Conservation (phyloP, 768 basidiomycete genomes). For the Boletus sp. region DNA sequence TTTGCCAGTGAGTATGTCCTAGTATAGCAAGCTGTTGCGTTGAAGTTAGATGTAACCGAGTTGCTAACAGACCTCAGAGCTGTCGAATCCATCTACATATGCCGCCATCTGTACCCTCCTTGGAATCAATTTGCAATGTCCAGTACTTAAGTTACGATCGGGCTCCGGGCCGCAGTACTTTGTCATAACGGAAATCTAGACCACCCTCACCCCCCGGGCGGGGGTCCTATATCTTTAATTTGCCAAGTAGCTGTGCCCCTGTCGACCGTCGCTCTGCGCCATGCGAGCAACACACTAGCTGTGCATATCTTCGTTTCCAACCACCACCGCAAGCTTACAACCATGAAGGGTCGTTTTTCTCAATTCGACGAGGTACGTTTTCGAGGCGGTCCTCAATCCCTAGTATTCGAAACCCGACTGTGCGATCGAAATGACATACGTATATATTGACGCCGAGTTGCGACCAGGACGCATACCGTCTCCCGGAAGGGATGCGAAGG, state of each 20-base stretch:
- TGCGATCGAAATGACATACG: not conserved
- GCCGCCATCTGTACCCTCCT: too few relatives aligned
- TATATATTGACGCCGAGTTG: not conserved
- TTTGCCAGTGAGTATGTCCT: too few relatives aligned
- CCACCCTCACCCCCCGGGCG: not conserved
- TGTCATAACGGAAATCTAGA: too few relatives aligned
- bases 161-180: too few relatives aligned
- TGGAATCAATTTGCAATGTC: too few relatives aligned
- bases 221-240: not conserved
- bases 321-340: not conserved
- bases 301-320: not conserved
- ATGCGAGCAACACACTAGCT: not conserved
- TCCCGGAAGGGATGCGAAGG: slow-evolving; percentile 45
- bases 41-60: too few relatives aligned
- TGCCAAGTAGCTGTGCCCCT: too few relatives aligned
- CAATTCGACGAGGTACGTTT: slow-evolving; percentile 25
- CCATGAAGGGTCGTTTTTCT: slow-evolving; percentile 16
- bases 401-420: not conserved
- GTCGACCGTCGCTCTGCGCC: not conserved
- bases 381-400: not conserved
- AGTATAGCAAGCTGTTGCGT: too few relatives aligned
- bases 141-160: too few relatives aligned
- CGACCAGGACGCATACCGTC: slow-evolving; percentile 35
- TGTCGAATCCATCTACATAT: too few relatives aligned
- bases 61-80: too few relatives aligned